A percentile compares a stretch with the other conserved stretches of the same genome.
Conservation (phyloP, 192 early-diverging fungal species). For the Coemansia nantahalensis region DNA sequence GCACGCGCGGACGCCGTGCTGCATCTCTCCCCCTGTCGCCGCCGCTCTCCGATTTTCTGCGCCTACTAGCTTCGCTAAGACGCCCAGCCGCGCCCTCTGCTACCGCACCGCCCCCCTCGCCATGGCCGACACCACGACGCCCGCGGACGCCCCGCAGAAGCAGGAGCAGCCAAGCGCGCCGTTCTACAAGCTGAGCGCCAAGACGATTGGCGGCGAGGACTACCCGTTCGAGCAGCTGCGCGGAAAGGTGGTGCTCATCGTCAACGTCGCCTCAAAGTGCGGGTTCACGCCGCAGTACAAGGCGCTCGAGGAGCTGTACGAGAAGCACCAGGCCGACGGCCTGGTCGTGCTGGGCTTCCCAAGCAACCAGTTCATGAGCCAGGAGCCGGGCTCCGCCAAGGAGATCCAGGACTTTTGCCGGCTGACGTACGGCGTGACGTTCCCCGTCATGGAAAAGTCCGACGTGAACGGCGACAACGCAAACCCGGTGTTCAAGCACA, state of each 20-base stretch:
- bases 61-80: too few species aligned
- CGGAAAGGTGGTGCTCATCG: conserved; percentile 78
- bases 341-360: conserved; percentile 90
- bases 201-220: conserved; percentile 53
- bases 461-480: conserved; percentile 77
- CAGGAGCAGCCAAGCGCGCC: too few species aligned
- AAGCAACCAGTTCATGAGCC: conserved; percentile 80
- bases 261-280: conserved; percentile 92
- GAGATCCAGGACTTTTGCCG: conserved; percentile 57
- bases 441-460: conserved; percentile 86
- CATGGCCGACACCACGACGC: neutral
- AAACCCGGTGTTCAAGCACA: conserved; percentile 60
- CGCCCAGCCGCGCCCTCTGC: too few species aligned
- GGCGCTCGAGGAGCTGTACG: conserved; percentile 66
- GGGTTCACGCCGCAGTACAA: conserved; percentile 81
- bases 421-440: conserved; percentile 73
- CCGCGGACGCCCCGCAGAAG: conserved; percentile 34
- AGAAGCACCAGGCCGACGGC: conserved; percentile 65
- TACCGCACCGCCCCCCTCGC: too few species aligned
- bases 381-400: conserved; percentile 58
- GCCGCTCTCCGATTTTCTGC: too few species aligned
- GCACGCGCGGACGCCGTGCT: too few species aligned
- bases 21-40: too few species aligned
- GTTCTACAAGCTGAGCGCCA: conserved; percentile 58
- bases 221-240: conserved; percentile 57